These are phyloP conservation scores for Priceomyces medius DNA, from an alignment of 805 yeast species.

Conservation along the genomic window DNA sequence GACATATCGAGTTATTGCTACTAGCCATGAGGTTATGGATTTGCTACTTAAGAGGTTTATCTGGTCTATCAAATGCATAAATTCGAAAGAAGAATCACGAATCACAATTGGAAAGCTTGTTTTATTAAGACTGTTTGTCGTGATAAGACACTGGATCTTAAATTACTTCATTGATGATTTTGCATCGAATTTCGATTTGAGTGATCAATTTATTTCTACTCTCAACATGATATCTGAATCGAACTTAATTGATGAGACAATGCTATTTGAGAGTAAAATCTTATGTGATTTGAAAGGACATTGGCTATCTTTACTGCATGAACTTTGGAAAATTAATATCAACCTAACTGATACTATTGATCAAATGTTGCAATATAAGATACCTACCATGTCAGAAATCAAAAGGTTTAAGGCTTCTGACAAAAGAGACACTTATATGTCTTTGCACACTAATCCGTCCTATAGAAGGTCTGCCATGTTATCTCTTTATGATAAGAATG, in stretches of 20 bases:
- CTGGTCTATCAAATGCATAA: slow-evolving; percentile 62
- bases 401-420: slow-evolving; percentile 20
- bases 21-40: slow-evolving; percentile 57
- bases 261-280: slow-evolving; percentile 37
- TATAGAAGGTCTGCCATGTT: slow-evolving; percentile 46
- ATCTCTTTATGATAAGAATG: slow-evolving; percentile 39
- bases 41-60: slow-evolving; percentile 62
- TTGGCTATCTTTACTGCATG: slow-evolving; percentile 33
- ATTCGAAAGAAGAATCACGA: slow-evolving; percentile 23
- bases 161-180: slow-evolving; percentile 87
- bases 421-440: slow-evolving; percentile 35
- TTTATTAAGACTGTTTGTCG: slow-evolving; percentile 79
- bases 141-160: slow-evolving; percentile 83
- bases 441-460: slow-evolving; percentile 44
- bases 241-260: slow-evolving; percentile 21
- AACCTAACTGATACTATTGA: slow-evolving; percentile 16
- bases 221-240: slow-evolving; percentile 39
- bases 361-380: slow-evolving; percentile 11
- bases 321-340: slow-evolving; percentile 30
- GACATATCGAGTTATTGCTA: slow-evolving; percentile 71
- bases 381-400: slow-evolving; percentile 30
- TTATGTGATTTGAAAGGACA: slow-evolving; percentile 40
- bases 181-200: slow-evolving; percentile 27
- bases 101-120: slow-evolving; percentile 59
- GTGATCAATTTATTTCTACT: slow-evolving; percentile 49